Base-by-base conservation (phyloP, 306 rosid species). In the Amphicarpaea edgeworthii region DNA sequence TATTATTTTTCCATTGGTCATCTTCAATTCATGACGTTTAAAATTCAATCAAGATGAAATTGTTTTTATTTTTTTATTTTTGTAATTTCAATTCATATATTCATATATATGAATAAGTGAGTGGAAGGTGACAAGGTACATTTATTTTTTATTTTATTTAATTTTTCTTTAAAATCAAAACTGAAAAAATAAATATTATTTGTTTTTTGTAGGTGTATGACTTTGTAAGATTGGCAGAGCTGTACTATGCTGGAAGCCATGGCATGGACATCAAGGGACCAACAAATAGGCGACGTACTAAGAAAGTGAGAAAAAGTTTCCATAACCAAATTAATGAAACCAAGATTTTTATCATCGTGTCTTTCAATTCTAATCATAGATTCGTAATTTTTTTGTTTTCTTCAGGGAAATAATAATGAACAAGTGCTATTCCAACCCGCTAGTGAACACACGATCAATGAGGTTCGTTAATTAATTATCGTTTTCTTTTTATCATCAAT, bases 211-310 rank as follows among this genome's bases (percentile, higher is more conserved):
- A 95, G 98, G 92, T 95, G n/a, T 86, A 76, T 65, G 80, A 69
- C 32, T 95, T 95, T 77, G 97, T 95, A 15, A 85, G 74, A 80
- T 82, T 95, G 73, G 70, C 83, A 34, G 98, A 92, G 80, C 84
- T 95, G 78, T 95, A 89, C 57, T 95, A 95, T 38, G 98, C 98
- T 2, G 98, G 97, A 7, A 95, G 98, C 71, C 98, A 95, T 80
- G 98, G 98, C 5, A 95, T 95, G 98, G 98, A 95, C 85, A 95
- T 95, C n/a, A 88, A 80, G 78, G 97, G 97, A 40, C 98, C 98
- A 77, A 79, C 92, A 49, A 87, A 86, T 76, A 68, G 73, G 71
- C 76, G 45, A 74, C 68, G 76, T 61, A 45, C 79, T 78, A 76
- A 86, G 50, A 86, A 90, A 66, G 96, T 90, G 74, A 84, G 93